Evolutionary conservation across 257 asterid genomes (phyloP).

Genomic region (Jacaranda mimosifolia): DNA sequence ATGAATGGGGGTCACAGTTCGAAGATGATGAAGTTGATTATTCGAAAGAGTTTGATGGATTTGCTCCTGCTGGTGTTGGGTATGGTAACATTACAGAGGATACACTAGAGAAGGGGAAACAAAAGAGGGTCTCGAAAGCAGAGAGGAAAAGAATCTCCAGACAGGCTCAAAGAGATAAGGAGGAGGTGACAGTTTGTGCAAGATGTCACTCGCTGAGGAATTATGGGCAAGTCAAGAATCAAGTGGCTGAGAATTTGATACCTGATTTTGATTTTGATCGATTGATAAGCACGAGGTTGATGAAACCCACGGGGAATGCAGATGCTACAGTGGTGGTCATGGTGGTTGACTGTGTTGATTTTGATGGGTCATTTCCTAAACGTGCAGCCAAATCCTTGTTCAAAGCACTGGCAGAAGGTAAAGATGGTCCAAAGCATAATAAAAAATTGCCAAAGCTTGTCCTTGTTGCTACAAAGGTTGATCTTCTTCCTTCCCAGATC

Average conservation of each 20-base stretch:
- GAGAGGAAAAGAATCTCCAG: slow-evolving; percentile 77
- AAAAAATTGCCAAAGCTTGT: slow-evolving; percentile 88
- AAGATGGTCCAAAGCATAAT: slow-evolving; percentile 57
- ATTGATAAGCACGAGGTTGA: slow-evolving; percentile 76
- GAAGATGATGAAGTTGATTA: slow-evolving; percentile 60
- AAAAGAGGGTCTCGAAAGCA: slow-evolving; percentile 68
- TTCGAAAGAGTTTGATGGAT: slow-evolving; percentile 77
- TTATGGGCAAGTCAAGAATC: slow-evolving; percentile 91
- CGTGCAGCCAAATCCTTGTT: slow-evolving; percentile 88
- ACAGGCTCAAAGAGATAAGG: slow-evolving; percentile 68
- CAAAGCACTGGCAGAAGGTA: slow-evolving; percentile 62
- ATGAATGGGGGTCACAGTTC: slow-evolving; percentile 66
- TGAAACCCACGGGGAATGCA: slow-evolving; percentile 85
- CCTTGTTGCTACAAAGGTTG: slow-evolving; percentile 93
- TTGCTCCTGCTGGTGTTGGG: slow-evolving; percentile 84
- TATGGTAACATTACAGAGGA: slow-evolving; percentile 92
- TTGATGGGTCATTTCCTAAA: slow-evolving; percentile 95
- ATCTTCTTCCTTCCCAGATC: slow-evolving; percentile 93
- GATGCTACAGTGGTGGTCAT: slow-evolving; percentile 88
- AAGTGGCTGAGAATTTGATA: slow-evolving; percentile 77
- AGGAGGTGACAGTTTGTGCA: slow-evolving; percentile 86
- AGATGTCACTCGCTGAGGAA: slow-evolving; percentile 91
- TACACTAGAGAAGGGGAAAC: slow-evolving; percentile 58
- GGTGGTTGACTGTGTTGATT: slow-evolving; percentile 95
- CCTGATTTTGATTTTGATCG: slow-evolving; percentile 94